phyloP scores from a whole-genome alignment of 805 yeast species.

The Sugiyamaella lignohabitans region DNA sequence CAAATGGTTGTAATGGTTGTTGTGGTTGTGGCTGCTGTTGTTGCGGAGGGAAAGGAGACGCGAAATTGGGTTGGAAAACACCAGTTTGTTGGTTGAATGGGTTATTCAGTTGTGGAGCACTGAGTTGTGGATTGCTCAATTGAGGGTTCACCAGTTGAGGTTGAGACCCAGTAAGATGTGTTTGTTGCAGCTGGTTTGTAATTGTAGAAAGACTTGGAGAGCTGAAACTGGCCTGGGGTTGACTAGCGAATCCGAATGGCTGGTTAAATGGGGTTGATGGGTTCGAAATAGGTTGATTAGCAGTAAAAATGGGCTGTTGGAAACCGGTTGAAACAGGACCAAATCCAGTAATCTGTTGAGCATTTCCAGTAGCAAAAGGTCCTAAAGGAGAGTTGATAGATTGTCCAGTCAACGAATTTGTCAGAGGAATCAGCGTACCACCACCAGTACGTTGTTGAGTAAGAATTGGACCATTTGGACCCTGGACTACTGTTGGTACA shows the following conservation, averaged over 20 bases:
- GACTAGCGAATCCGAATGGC: constrained; percentile 1
- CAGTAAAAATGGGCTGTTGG: neutral
- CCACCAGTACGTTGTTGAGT: constrained; percentile 19
- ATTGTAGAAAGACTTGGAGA: constrained; percentile 9
- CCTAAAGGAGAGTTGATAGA: constrained; percentile 25
- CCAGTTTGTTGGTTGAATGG: constrained; percentile 1
- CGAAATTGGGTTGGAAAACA: neutral
- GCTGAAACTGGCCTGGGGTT: constrained; percentile 4
- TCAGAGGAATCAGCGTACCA: constrained; percentile 13
- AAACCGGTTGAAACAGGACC: neutral
- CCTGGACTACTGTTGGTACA: neutral
- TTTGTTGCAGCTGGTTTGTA: constrained; percentile 12
- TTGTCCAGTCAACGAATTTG: constrained; percentile 16
- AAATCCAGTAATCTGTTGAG: constrained; percentile 32
- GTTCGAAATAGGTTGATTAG: constrained; percentile 11
- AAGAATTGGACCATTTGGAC: constrained; percentile 1
- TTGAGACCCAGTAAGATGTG: constrained; percentile 5
- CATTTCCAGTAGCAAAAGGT: constrained; percentile 37
- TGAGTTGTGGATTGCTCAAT: neutral
- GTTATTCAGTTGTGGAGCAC: neutral
- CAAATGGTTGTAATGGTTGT: constrained; percentile 12
- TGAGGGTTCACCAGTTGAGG: neutral
- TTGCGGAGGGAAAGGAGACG: neutral
- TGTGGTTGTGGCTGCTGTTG: constrained; percentile 8
- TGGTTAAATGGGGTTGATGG: constrained; percentile 13